Evolutionary conservation across 768 basidiomycete genomes (phyloP).

Genomic region (Podaxis sp.): DNA sequence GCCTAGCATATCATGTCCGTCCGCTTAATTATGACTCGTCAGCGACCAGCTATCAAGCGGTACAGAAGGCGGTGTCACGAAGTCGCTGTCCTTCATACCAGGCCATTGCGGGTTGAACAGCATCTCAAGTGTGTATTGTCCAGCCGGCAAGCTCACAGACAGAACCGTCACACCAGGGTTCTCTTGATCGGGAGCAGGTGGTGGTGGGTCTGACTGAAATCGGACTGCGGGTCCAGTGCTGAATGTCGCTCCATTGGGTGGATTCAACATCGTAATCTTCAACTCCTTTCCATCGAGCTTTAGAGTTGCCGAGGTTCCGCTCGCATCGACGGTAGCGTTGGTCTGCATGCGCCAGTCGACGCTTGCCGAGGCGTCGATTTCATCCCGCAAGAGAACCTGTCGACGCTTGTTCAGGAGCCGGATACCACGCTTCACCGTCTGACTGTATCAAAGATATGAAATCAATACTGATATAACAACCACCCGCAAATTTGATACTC

Average conservation of each 20-base stretch:
- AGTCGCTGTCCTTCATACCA: slow-evolving; percentile 54
- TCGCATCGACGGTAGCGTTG: slow-evolving; percentile 69
- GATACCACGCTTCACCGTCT: slow-evolving; percentile 81
- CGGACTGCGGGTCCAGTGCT: slow-evolving; percentile 53
- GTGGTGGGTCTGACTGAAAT: slow-evolving; percentile 58
- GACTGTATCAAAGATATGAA: slow-evolving; percentile 32
- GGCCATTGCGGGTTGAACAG: slow-evolving; percentile 95
- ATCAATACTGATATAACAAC: slow-evolving; percentile 16
- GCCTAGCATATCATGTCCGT: slow-evolving; percentile 17
- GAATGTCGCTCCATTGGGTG: slow-evolving; percentile 69
- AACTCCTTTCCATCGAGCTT: slow-evolving; percentile 68
- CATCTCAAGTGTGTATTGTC: slow-evolving; percentile 78
- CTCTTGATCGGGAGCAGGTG: slow-evolving; percentile 61
- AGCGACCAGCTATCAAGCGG: slow-evolving; percentile 73
- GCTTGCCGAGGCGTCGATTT: slow-evolving; percentile 59
- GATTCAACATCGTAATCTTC: slow-evolving; percentile 63
- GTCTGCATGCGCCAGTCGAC: slow-evolving; percentile 96
- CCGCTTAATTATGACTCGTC: slow-evolving; percentile 66
- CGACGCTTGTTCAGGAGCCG: slow-evolving; percentile 79
- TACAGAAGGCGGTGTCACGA: slow-evolving; percentile 72
- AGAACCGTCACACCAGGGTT: slow-evolving; percentile 84
- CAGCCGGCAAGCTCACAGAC: slow-evolving; percentile 65
- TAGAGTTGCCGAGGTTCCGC: slow-evolving; percentile 73
- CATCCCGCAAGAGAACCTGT: slow-evolving; percentile 93
- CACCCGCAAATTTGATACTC: slow-evolving; percentile 28